phyloP scores from a whole-genome alignment of 306 rosid genomes.

The barrel medic (Medicago truncatula) region MtrunA17r5.0-ANR NC_053046.1:39155001-39155500 shows the following conservation, averaged over 20 bases:
- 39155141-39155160: background rate
- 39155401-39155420: background rate
- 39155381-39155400: background rate
- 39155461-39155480: background rate
- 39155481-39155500: background rate
- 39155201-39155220: background rate
- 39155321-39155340: background rate
- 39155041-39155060: background rate
- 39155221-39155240: constrained; percentile 5
- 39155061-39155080: constrained; percentile 18
- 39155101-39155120: background rate
- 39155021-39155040: background rate
- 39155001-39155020: background rate
- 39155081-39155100: background rate
- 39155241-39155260: background rate
- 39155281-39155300: background rate
- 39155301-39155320: background rate
- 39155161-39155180: background rate
- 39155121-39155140: background rate
- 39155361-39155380: background rate
- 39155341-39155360: background rate
- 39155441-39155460: background rate
- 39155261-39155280: background rate
- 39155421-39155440: background rate
- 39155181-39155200: background rate